These are phyloP conservation scores for Penicillium antarcticum DNA, from an alignment of 495 filamentous ascomycete genomes.

Conservation along the genomic window DNA sequence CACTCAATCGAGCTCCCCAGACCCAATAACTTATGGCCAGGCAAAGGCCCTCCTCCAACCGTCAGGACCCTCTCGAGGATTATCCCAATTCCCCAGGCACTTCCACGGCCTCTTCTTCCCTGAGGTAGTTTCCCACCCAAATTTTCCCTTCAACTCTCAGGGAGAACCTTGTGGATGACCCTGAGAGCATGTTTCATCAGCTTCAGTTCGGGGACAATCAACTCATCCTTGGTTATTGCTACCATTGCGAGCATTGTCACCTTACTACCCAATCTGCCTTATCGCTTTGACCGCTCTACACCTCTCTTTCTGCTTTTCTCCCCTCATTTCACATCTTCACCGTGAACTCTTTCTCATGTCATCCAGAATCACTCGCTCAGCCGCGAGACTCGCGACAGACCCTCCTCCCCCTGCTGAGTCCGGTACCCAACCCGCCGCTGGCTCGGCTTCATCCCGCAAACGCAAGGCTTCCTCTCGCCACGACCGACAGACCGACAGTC, in stretches of 20 bases:
- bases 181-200: no score
- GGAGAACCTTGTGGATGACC: background rate
- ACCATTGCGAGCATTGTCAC: constrained; percentile 1
- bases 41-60: constrained; percentile 44
- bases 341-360: constrained; percentile 62
- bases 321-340: background rate
- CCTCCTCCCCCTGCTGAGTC: constrained; percentile 37
- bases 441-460: constrained; percentile 49
- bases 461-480: constrained; percentile 50
- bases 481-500: constrained; percentile 35
- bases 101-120: constrained; percentile 41
- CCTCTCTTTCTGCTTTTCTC: constrained; percentile 2
- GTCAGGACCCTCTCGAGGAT: constrained; percentile 50
- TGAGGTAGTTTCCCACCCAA: constrained; percentile 41
- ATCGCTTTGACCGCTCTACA: constrained; percentile 6
- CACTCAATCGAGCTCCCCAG: constrained; percentile 31
- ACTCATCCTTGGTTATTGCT: background rate
- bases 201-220: no score
- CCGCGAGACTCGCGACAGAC: constrained; percentile 72
- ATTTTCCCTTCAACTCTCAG: constrained; percentile 12
- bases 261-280: constrained; percentile 9
- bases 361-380: constrained; percentile 77
- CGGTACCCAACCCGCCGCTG: constrained; percentile 37
- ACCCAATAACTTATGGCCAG: constrained; percentile 52
- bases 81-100: constrained; percentile 39